Evolutionary conservation across 345 rosid genomes (phyloP), one percentile per base, ranked within the genome.

Genomic region (Corchorus capsularis): DNA sequence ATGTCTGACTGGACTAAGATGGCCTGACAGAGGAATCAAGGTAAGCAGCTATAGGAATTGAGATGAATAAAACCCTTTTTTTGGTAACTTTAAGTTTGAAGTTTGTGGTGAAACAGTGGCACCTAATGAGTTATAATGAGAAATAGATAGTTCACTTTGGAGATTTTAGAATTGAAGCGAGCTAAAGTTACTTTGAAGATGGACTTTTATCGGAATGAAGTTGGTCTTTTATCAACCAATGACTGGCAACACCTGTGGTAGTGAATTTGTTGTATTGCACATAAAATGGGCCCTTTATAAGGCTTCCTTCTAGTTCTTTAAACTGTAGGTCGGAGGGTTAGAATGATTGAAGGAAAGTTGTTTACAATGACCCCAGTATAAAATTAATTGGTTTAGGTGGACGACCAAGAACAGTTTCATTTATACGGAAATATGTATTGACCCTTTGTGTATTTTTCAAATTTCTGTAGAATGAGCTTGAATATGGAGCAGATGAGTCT

Each of bases 381-480:
- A 63, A 63, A 11, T 12, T 34, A 35, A 63, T 3, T 15, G 16
- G 7, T 1, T 64, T 63, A 17, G 13, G 47, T 65, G 47, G 19
- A 79, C 32, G 76, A 57, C 8, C 1, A 66, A 68, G 55, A 52
- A 74, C 4, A 14, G 63, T 37, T 43, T 6, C n/a, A 49, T 49
- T 20, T 37, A 4, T 9, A 8, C 22, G 47, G 71, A 5, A 13
- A 12, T 41, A 17, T 78, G 19, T 11, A 53, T 34, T 35, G 50
- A 22, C 52, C 37, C 59, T 34, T 46, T 63, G 3, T 66, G 17
- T 19, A 32, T 2, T 63, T 34, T 37, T 57, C n/a, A 5, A 68
- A 45, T 61, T 75, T 79, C 10, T 81, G 75, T 82, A 94, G 98
- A 91, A 90, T 78, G 98, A 90, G 74, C 83, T 94, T 39, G 97